Percentiles rank a stretch among this genome's conserved stretches.
Evolutionary conservation across 805 yeast species (phyloP).

Genomic region (Huiozyma naganishii): DNA sequence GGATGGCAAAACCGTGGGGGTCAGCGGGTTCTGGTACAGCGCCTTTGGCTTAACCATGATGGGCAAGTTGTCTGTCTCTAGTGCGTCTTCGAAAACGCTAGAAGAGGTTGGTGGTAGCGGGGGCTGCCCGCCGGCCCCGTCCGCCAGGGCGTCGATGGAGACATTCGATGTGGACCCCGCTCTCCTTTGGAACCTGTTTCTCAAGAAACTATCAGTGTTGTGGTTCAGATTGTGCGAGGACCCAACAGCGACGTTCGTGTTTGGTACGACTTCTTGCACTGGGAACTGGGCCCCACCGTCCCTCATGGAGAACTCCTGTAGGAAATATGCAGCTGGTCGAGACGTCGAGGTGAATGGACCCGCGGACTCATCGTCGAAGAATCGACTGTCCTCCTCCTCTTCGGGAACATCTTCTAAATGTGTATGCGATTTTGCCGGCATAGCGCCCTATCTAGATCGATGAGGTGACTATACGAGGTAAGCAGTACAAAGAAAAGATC

Average conservation of each 20-base stretch:
- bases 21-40: slow-evolving; percentile 26
- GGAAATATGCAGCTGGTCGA: background rate
- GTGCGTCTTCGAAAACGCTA: background rate
- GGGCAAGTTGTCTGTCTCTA: slow-evolving; percentile 9
- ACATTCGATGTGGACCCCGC: background rate
- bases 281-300: slow-evolving; percentile 6
- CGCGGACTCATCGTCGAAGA: background rate
- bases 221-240: background rate
- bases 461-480: too few relatives aligned
- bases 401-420: background rate
- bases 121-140: background rate
- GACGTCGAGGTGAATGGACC: slow-evolving; percentile 1
- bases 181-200: background rate
- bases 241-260: slow-evolving; percentile 14
- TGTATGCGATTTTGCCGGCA: too few relatives aligned
- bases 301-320: background rate
- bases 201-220: background rate
- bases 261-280: slow-evolving; percentile 23
- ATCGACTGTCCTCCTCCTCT: background rate
- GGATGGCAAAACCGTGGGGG: slow-evolving; percentile 28
- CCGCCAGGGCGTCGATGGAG: too few relatives aligned
- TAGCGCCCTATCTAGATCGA: too few relatives aligned
- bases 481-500: too few relatives aligned
- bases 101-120: background rate
- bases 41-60: slow-evolving; percentile 27